Conservation (phyloP, 495 filamentous ascomycete species). For the Aspergillus mulundensis region DNA sequence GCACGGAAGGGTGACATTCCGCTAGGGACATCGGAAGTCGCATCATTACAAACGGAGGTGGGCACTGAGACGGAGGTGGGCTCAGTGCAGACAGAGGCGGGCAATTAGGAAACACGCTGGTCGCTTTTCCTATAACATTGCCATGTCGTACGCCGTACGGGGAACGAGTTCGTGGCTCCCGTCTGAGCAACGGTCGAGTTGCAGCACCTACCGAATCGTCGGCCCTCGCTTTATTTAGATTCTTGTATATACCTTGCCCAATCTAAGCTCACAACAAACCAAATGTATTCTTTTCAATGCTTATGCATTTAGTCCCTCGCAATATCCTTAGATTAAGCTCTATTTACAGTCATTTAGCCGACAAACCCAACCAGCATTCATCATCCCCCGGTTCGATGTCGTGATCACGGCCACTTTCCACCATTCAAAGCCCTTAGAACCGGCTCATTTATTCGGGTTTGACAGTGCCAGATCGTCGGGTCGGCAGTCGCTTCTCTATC, state of each 20-base stretch:
- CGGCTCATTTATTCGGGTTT: background rate
- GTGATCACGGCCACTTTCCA: background rate
- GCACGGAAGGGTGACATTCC: constrained; percentile 28
- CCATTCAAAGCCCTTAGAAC: background rate
- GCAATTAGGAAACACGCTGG: background rate
- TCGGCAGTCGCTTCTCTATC: constrained; percentile 5
- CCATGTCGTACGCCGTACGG: background rate
- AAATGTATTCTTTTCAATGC: background rate
- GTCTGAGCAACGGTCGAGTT: too few relatives aligned
- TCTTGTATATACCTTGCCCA: background rate
- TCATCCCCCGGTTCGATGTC: background rate
- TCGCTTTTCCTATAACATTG: background rate
- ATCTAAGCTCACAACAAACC: background rate
- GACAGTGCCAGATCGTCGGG: background rate
- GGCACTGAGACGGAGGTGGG: background rate
- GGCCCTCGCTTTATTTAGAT: background rate
- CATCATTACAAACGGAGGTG: constrained; percentile 16
- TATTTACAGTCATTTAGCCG: background rate
- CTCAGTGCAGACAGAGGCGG: constrained; percentile 13
- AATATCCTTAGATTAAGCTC: background rate
- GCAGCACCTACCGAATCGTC: background rate
- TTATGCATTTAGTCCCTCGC: too few relatives aligned
- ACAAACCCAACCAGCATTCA: background rate
- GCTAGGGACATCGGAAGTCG: constrained; percentile 25
- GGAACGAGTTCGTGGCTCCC: background rate